Evolutionary conservation across 2,329 filamentous ascomycete species (phyloP), one percentile per base, ranked within the genome.

Genomic region (Aspergillus niger): DNA sequence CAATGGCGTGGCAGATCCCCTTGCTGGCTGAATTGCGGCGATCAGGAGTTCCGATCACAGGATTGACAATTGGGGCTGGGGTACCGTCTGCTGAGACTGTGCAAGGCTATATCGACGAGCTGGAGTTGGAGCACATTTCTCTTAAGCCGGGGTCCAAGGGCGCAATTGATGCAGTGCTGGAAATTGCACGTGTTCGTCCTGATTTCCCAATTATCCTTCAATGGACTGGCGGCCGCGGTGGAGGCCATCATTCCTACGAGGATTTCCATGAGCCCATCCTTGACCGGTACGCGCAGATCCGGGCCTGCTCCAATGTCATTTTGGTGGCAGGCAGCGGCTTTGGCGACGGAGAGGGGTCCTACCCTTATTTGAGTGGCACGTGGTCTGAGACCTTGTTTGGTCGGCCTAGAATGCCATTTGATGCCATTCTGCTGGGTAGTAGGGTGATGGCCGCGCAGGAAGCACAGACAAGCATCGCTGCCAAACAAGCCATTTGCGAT

Each of bases 1-100:
- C 57, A 8, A 22, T 59, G 5, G 24, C 30, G 1, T 59, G 57
- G 57, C 57, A 59, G 32, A 59, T 59, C 7, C 17, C 48, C 1
- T 44, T 59, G 3, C 30, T 59, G 1, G n/a, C 15, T 5, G 22
- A 41, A 7, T 51, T 59, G 3, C 38, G 38, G 5, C 7, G 39
- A 5, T 17, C n/a, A 1, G 52, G 57, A 3, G 6, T 15, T 7
- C 51, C 51, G 8, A 20, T 54, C 13, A 24, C 22, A 10, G 51
- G 51, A 8, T 38, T 54, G 22, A 54, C 51, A 11, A 54, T 54
- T 38, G 51, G 51, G 20, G 51, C 51, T 2, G 51, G 51, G 5
- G 26, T 54, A 4, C 51, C 51, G 8, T 28, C 22, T 17, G n/a
- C 22, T n/a, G 51, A n/a, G 8, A 28, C 43, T 13, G 51, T 38